phyloP scores from a whole-genome alignment of 345 rosid species.

The Brassica napus region DNA sequence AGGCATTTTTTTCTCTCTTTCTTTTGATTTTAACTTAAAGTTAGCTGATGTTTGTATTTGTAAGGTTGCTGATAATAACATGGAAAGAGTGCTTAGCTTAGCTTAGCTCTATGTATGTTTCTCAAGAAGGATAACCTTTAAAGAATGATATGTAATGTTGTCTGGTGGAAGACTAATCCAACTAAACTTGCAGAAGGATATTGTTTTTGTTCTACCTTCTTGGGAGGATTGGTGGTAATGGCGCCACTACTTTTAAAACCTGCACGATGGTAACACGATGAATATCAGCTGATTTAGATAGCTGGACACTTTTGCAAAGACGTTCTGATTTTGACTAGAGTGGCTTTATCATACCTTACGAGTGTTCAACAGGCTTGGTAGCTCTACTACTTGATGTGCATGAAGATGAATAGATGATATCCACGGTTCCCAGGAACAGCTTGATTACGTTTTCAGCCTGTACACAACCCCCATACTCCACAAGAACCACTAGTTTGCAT shows the following conservation, averaged over 20 bases:
- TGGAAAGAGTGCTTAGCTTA: conserved; percentile 26
- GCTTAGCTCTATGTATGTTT: conserved; percentile 28
- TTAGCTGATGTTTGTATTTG: conserved; percentile 40
- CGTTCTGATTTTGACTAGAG: neutral
- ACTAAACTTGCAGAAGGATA: conserved; percentile 26
- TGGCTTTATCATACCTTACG: conserved; percentile 46
- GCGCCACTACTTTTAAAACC: conserved; percentile 58
- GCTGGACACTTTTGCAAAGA: neutral
- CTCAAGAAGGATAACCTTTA: conserved; percentile 12
- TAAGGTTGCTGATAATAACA: conserved; percentile 35
- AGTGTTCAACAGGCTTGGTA: conserved; percentile 53
- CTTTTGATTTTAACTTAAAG: conserved; percentile 23
- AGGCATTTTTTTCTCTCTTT: conserved; percentile 28
- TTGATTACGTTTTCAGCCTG: conserved; percentile 53
- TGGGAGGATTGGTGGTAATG: conserved; percentile 56
- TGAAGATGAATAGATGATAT: conserved; percentile 73
- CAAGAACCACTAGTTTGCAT: neutral
- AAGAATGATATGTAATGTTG: conserved; percentile 1
- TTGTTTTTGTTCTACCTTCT: conserved; percentile 35
- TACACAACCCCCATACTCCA: neutral
- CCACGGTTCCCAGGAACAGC: conserved; percentile 89
- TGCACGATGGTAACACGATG: conserved; percentile 28
- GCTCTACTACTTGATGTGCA: conserved; percentile 57
- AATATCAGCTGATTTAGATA: neutral
- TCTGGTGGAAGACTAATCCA: conserved; percentile 9